Conservation (phyloP, 2,329 filamentous ascomycete genomes). For the Thielaviopsis musarum region DNA sequence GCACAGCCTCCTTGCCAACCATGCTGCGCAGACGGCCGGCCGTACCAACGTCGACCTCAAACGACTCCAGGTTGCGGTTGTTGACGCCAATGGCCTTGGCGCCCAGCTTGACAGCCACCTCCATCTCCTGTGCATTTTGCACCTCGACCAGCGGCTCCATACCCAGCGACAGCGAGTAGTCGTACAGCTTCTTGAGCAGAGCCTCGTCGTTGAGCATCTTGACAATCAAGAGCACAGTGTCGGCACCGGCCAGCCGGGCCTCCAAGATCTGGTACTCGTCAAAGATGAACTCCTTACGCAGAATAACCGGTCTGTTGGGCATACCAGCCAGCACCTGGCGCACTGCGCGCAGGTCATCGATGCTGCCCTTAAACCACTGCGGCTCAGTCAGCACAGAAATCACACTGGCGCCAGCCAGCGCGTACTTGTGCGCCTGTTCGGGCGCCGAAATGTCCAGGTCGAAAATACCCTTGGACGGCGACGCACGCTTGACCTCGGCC, state of each 20-base stretch:
- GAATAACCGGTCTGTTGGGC: constrained; percentile 77
- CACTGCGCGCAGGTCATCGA: constrained; percentile 79
- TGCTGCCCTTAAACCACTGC: constrained; percentile 97
- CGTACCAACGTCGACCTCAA: constrained; percentile 88
- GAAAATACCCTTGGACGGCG: constrained; percentile 90
- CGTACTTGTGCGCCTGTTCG: constrained; percentile 79
- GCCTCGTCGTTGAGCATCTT: constrained; percentile 74
- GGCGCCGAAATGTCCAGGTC: constrained; percentile 76
- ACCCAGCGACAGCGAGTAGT: constrained; percentile 73
- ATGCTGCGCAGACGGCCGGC: constrained; percentile 76
- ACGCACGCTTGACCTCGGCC: constrained; percentile 94
- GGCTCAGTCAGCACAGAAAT: constrained; percentile 98
- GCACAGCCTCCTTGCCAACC: constrained; percentile 69
- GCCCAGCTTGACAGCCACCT: constrained; percentile 67
- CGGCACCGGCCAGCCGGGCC: constrained; percentile 78
- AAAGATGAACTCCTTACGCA: constrained; percentile 95
- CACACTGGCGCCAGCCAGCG: constrained; percentile 82
- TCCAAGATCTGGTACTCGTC: constrained; percentile 97
- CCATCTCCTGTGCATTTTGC: constrained; percentile 87
- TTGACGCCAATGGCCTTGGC: constrained; percentile 92
- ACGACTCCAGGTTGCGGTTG: constrained; percentile 90
- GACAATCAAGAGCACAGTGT: constrained; percentile 88
- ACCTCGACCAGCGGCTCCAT: constrained; percentile 98
- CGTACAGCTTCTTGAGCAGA: constrained; percentile 61
- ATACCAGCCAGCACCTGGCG: constrained; percentile 79